Percentiles rank a stretch among this genome's conserved stretches.
These are phyloP conservation scores for Tuctoria greenei DNA, from an alignment of 176 grass and related monocot genomes.

Conservation along the genomic window DNA sequence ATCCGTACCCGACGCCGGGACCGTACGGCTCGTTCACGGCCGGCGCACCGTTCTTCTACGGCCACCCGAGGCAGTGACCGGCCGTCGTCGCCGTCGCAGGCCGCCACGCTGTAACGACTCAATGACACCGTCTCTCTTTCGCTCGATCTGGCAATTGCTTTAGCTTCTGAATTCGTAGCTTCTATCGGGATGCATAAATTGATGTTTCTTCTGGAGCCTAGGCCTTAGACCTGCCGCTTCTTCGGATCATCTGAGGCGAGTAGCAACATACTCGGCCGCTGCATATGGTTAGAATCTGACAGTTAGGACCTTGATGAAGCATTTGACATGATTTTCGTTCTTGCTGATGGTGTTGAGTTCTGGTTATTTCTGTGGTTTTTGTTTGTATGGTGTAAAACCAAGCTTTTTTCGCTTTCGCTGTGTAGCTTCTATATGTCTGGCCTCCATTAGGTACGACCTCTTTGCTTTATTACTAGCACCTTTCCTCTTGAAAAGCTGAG, in stretches of 20 bases:
- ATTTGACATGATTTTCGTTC: constrained; percentile 34
- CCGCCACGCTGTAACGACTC: constrained; percentile 40
- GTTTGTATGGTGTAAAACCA: not conserved
- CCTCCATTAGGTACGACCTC: constrained; percentile 36
- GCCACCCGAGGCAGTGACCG: constrained; percentile 50
- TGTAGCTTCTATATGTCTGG: constrained; percentile 38
- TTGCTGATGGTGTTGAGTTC: not conserved
- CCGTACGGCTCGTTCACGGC: constrained; percentile 51
- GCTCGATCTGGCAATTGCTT: constrained; percentile 43
- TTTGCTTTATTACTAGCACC: constrained; percentile 46
- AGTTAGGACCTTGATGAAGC: constrained; percentile 43
- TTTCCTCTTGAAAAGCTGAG: constrained; percentile 66
- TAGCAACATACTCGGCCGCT: constrained; percentile 33
- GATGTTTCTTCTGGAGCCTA: constrained; percentile 50
- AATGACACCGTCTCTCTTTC: constrained; percentile 28
- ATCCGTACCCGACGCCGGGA: constrained; percentile 79
- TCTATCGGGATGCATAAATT: constrained; percentile 56
- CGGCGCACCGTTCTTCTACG: constrained; percentile 63
- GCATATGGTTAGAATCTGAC: constrained; percentile 52
- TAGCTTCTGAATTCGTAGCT: constrained; percentile 32
- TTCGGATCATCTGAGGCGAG: constrained; percentile 38
- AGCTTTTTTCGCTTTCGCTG: not conserved
- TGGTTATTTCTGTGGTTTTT: not conserved
- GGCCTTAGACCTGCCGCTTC: constrained; percentile 41
- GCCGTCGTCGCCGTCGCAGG: not conserved